Evolutionary conservation across 192 early-diverging fungal genomes (phyloP).

Genomic region (Jimgerdemannia flammicorona): DNA sequence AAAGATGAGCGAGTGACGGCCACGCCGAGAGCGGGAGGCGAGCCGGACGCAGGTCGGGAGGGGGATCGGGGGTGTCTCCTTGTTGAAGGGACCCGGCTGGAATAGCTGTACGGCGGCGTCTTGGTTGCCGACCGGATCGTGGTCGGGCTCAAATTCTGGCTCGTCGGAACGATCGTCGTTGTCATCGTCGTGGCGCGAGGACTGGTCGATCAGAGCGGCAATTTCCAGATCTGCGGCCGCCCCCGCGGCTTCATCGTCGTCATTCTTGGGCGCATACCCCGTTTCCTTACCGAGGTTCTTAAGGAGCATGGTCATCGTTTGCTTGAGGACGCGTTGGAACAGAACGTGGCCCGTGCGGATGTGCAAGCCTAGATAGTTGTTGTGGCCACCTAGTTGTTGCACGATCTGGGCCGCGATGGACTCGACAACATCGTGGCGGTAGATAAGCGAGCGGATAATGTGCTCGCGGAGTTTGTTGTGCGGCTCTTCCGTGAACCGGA

Average conservation of each 20-base stretch:
- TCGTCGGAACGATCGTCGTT: not conserved
- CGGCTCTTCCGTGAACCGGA: constrained; percentile 29
- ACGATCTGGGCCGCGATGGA: constrained; percentile 41
- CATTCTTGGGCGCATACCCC: not conserved
- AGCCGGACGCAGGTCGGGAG: not conserved
- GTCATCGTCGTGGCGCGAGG: not conserved
- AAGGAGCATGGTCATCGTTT: not conserved
- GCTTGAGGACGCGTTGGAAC: not conserved
- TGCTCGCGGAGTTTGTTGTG: constrained; percentile 27
- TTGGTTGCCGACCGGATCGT: constrained; percentile 1
- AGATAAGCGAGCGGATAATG: constrained; percentile 33
- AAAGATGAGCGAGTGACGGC: constrained; percentile 31
- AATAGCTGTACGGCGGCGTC: not conserved
- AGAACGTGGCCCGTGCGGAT: constrained; percentile 17
- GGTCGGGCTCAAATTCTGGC: not conserved
- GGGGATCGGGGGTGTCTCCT: constrained; percentile 1
- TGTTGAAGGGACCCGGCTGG: constrained; percentile 3
- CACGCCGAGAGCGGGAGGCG: constrained; percentile 1
- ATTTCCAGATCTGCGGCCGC: not conserved
- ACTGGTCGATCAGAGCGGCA: not conserved
- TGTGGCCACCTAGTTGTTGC: constrained; percentile 37
- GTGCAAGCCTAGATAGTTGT: constrained; percentile 38
- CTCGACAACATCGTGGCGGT: constrained; percentile 36
- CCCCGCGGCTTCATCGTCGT: not conserved
- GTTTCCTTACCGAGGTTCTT: not conserved